Percentiles rank a stretch among this genome's conserved stretches.
phyloP scores from a whole-genome alignment of 495 filamentous ascomycete genomes.

The Hypoxylon crocopeplum region DNA sequence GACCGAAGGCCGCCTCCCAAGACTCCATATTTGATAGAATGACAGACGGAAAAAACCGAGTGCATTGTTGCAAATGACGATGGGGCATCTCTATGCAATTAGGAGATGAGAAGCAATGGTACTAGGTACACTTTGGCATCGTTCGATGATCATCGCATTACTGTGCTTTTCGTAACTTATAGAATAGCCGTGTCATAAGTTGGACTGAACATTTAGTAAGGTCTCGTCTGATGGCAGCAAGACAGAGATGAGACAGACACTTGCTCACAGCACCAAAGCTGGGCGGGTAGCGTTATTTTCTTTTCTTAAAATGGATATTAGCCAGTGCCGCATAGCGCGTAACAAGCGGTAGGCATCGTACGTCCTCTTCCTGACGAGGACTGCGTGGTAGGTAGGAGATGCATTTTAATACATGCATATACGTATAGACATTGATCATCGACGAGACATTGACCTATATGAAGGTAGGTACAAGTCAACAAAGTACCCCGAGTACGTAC shows the following conservation, averaged over 20 bases:
- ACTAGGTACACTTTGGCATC: slow-evolving; percentile 16
- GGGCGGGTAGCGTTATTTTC: too few relatives aligned
- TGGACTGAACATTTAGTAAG: neutral
- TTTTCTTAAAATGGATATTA: too few relatives aligned
- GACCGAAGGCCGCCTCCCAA: slow-evolving; percentile 26
- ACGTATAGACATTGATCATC: slow-evolving; percentile 7
- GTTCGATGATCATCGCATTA: slow-evolving; percentile 37
- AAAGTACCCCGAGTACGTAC: neutral
- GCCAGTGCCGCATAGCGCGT: too few relatives aligned
- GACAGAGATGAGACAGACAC: too few relatives aligned
- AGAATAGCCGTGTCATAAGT: too few relatives aligned
- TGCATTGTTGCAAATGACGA: slow-evolving; percentile 19
- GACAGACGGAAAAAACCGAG: slow-evolving; percentile 29
- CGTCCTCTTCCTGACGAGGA: neutral
- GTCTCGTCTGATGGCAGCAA: slow-evolving; percentile 6
- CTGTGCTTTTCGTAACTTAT: slow-evolving; percentile 4
- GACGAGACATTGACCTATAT: slow-evolving; percentile 3
- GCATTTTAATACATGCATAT: neutral
- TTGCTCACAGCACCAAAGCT: too few relatives aligned
- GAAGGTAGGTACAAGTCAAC: neutral
- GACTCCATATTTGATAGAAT: slow-evolving; percentile 29
- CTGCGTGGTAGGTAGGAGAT: too few relatives aligned
- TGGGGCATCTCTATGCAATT: slow-evolving; percentile 8
- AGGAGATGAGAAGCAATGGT: slow-evolving; percentile 9
- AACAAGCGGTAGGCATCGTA: too few relatives aligned